Percentiles rank a stretch among this genome's conserved stretches.
These are phyloP conservation scores for Alternaria angustiovoidea DNA, from an alignment of 2,329 filamentous ascomycete species.

Conservation along the genomic window DNA sequence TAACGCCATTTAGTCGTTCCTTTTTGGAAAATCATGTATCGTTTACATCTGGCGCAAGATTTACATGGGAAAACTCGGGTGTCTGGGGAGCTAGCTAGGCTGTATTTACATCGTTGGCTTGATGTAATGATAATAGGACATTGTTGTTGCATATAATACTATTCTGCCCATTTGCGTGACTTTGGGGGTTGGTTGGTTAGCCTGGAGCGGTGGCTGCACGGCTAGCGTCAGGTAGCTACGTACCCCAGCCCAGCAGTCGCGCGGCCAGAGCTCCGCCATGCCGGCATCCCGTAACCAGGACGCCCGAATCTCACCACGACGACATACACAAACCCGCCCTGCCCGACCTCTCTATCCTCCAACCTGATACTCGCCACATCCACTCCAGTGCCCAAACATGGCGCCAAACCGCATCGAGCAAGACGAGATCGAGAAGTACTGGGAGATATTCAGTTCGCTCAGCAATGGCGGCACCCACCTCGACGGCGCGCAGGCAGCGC, in stretches of 20 bases:
- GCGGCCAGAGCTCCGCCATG: conserved; percentile 25
- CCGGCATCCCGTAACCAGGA: conserved; percentile 16
- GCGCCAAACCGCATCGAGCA: conserved; percentile 69
- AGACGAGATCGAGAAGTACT: conserved; percentile 79
- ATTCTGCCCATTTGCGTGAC: neutral
- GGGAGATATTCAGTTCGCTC: conserved; percentile 79
- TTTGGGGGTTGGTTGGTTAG: neutral
- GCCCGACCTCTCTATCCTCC: neutral
- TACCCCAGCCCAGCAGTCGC: conserved; percentile 10
- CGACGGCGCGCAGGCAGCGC: conserved; percentile 73
- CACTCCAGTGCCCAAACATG: conserved; percentile 31
- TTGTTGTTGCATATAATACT: neutral
- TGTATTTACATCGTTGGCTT: conserved; percentile 10
- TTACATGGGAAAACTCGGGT: conserved; percentile 13
- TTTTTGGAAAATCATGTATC: conserved; percentile 4
- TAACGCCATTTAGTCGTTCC: conserved; percentile 14
- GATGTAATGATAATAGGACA: conserved; percentile 13
- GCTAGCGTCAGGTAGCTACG: conserved; percentile 7
- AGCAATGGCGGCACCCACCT: conserved; percentile 70
- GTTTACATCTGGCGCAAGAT: conserved; percentile 14
- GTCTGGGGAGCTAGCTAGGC: conserved; percentile 6
- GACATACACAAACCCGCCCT: conserved; percentile 6
- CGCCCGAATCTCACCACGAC: conserved; percentile 2
- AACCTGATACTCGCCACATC: neutral
- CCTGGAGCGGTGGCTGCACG: neutral